These are phyloP conservation scores for Hansfordia pulvinata DNA, from an alignment of 2,329 filamentous ascomycete genomes.

Conservation along the genomic window DNA sequence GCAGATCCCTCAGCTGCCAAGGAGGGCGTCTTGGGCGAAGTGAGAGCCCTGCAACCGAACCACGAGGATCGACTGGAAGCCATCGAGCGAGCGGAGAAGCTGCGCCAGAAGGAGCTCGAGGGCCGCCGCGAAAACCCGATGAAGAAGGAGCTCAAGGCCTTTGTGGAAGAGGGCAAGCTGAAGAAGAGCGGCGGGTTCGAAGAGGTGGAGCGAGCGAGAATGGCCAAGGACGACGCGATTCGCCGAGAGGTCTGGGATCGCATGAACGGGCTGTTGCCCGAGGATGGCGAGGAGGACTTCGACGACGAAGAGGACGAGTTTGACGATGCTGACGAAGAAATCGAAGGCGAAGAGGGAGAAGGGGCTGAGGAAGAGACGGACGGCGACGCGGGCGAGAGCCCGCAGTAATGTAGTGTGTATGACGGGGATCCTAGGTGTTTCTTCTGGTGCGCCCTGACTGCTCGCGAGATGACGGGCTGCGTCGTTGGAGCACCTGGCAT, in stretches of 20 bases:
- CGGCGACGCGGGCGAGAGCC: neutral
- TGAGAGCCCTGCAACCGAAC: conserved; percentile 84
- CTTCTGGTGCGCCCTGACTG: neutral
- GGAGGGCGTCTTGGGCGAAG: conserved; percentile 83
- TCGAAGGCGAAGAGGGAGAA: neutral
- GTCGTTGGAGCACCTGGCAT: neutral
- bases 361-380: conserved; percentile 1
- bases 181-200: conserved; percentile 96
- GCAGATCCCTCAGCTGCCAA: conserved; percentile 70
- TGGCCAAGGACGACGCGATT: conserved; percentile 75
- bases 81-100: conserved; percentile 91
- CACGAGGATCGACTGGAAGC: conserved; percentile 88
- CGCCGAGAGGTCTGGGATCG: conserved; percentile 66
- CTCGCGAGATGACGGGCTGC: neutral
- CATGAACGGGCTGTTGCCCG: conserved; percentile 41
- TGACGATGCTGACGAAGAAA: neutral
- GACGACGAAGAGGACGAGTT: conserved; percentile 3
- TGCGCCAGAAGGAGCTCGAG: conserved; percentile 78
- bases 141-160: conserved; percentile 70
- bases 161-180: conserved; percentile 80
- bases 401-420: no score
- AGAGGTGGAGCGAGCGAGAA: conserved; percentile 76
- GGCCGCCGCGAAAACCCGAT: conserved; percentile 61
- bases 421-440: no score
- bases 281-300: conserved; percentile 24